phyloP scores from a whole-genome alignment of 2,329 filamentous ascomycete species.

The Colletotrichum sp. region DNA sequence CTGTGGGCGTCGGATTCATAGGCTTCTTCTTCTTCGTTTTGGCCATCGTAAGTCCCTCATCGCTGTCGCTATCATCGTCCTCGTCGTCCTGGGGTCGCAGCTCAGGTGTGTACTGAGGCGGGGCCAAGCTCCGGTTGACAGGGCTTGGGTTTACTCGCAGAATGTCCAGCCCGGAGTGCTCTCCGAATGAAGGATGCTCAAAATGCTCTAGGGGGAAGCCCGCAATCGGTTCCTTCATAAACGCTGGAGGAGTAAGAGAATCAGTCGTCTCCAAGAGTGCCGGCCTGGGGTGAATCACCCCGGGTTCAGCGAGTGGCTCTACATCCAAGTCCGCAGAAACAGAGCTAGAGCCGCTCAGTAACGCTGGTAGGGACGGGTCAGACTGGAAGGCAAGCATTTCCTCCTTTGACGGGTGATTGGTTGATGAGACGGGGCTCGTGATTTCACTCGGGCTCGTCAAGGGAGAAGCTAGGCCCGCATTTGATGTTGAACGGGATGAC shows the following conservation, averaged over 20 bases:
- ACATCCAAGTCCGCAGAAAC: slow-evolving; percentile 67
- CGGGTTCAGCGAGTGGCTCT: slow-evolving; percentile 60
- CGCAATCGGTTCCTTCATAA: slow-evolving; percentile 49
- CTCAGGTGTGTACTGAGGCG: slow-evolving; percentile 9
- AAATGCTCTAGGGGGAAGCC: slow-evolving; percentile 52
- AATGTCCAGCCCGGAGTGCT: slow-evolving; percentile 21
- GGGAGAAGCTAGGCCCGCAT: slow-evolving; percentile 53
- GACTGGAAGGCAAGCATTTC: slow-evolving; percentile 62
- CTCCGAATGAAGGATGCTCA: slow-evolving; percentile 24
- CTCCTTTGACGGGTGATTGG: slow-evolving; percentile 44
- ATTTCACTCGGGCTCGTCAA: slow-evolving; percentile 61
- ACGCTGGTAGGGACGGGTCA: slow-evolving; percentile 66
- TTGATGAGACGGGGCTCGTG: slow-evolving; percentile 50
- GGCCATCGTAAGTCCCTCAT: slow-evolving; percentile 60
- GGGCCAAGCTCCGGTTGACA: not conserved
- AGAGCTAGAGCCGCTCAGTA: slow-evolving; percentile 68
- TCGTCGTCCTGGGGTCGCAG: slow-evolving; percentile 35
- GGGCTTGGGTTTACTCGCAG: slow-evolving; percentile 21
- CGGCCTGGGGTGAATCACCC: slow-evolving; percentile 44
- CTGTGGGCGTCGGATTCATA: slow-evolving; percentile 9
- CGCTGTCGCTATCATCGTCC: slow-evolving; percentile 57
- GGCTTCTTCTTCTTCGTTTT: slow-evolving; percentile 50
- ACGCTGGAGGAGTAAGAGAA: slow-evolving; percentile 58
- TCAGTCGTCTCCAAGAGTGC: slow-evolving; percentile 57
- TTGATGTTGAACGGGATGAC: slow-evolving; percentile 58